A percentile compares a stretch with the other conserved stretches of the same genome.
Evolutionary conservation across 495 filamentous ascomycete genomes (phyloP).

Genomic region (Chaetomium cochliodes): DNA sequence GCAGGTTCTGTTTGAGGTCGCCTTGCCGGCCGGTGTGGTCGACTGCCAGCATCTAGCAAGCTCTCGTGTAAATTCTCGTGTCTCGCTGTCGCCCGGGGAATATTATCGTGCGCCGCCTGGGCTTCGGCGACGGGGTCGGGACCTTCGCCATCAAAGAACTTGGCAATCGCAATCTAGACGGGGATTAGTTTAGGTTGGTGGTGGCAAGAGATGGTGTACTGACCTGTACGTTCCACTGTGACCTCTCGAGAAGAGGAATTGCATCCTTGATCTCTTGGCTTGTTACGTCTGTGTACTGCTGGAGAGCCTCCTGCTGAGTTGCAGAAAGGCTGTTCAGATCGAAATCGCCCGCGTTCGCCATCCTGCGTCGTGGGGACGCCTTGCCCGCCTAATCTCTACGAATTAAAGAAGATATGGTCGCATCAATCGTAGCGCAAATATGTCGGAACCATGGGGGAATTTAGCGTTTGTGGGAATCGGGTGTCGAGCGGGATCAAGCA

Average conservation of each 20-base stretch:
- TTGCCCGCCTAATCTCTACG: neutral
- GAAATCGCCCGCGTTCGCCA: conserved; percentile 42
- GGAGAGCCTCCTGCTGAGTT: conserved; percentile 73
- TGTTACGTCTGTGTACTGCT: conserved; percentile 86
- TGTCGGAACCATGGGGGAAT: neutral
- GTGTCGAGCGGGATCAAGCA: too few species aligned
- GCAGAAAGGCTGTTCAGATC: conserved; percentile 70
- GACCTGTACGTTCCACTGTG: conserved; percentile 96
- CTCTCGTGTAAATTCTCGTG: conserved; percentile 72
- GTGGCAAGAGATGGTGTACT: conserved; percentile 17
- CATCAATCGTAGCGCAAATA: neutral
- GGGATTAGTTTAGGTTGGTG: neutral
- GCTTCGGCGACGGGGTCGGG: conserved; percentile 79
- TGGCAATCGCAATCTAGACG: conserved; percentile 82
- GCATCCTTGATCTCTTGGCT: conserved; percentile 76
- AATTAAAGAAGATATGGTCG: neutral
- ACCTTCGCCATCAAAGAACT: conserved; percentile 96
- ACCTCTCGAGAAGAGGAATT: conserved; percentile 74
- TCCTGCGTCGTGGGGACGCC: conserved; percentile 12
- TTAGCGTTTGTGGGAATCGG: neutral
- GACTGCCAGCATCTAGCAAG: conserved; percentile 38
- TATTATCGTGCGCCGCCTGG: conserved; percentile 57
- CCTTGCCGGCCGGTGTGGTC: conserved; percentile 34
- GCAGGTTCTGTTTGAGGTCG: conserved; percentile 56
- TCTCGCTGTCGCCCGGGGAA: conserved; percentile 55